Evolutionary conservation across 2,329 filamentous ascomycete genomes (phyloP), one percentile per base, ranked within the genome.

Genomic region (Colletotrichum plurivorum): DNA sequence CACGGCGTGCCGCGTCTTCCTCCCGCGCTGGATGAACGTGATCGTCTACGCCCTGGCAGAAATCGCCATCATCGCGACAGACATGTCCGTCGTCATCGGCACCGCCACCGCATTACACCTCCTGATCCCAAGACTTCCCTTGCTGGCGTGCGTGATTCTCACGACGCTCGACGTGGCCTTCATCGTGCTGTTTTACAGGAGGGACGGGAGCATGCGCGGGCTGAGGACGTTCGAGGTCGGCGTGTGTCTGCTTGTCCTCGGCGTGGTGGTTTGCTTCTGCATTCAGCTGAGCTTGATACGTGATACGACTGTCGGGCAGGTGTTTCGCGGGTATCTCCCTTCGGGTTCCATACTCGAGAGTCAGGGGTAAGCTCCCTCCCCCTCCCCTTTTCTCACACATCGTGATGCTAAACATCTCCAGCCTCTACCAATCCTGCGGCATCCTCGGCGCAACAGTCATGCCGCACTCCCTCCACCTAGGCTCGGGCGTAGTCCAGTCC

Each of bases 391-490:
- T 15, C 9, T 18, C 4, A 39, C 10, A n/a, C 18, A 16, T 2
- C 20, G 5, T 2, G 8, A 10, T 72, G 45, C 75, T 16, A 4
- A 15, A 48, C 13, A 8, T 4, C 0, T 2, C 4, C 15, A 76
- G 76, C 16, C 62, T 91, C 0, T 93, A 92, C 75, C 90, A 93
- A 78, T 88, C 92, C 1, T 94, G 92, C 71, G 92, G 92, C 62
- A 94, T 94, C 67, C 83, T 94, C 0, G 92, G 92, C 2, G 92
- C 92, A 5, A 94, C 92, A 0, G 91, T 92, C n/a, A 92, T 92
- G 90, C 90, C 90, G 5, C 90, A 92, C 73, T 90, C 87, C 62
- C 80, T 93, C 5, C 93, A 90, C 73, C 84, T 93, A 3, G 91
- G 91, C 27, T 91, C 89, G 6, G 91, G 90, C 10, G 89, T 93